Conservation (phyloP, 306 rosid genomes). For the Vigna mungo region DNA sequence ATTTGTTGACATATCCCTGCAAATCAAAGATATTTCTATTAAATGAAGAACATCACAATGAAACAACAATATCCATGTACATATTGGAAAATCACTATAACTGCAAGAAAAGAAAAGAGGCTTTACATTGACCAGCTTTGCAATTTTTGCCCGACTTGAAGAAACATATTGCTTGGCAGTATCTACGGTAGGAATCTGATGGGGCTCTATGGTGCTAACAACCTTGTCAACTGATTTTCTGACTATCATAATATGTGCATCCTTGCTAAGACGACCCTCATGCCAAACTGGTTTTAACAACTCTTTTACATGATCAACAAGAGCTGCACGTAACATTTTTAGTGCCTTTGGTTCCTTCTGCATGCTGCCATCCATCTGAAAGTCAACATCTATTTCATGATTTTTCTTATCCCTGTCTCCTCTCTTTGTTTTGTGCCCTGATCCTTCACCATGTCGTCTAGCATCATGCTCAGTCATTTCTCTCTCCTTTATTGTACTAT, state of each 20-base stretch:
- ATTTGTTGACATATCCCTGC: slow-evolving; percentile 95
- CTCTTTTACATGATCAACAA: slow-evolving; percentile 84
- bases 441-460: slow-evolving; percentile 57
- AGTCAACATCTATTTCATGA: slow-evolving; percentile 60
- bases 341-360: slow-evolving; percentile 66
- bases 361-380: slow-evolving; percentile 49
- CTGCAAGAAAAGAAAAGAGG: slow-evolving; percentile 29
- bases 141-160: slow-evolving; percentile 68
- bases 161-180: slow-evolving; percentile 69
- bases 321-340: slow-evolving; percentile 68
- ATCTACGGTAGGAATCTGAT: slow-evolving; percentile 74
- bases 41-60: slow-evolving; percentile 42
- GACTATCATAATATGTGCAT: slow-evolving; percentile 76
- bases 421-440: slow-evolving; percentile 55
- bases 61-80: slow-evolving; percentile 32
- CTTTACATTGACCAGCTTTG: slow-evolving; percentile 86
- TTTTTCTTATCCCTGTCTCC: slow-evolving; percentile 52
- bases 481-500: slow-evolving; percentile 47
- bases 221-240: slow-evolving; percentile 88
- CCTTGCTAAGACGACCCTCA: slow-evolving; percentile 84
- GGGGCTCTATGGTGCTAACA: slow-evolving; percentile 73
- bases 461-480: slow-evolving; percentile 40
- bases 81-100: slow-evolving; percentile 31
- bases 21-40: slow-evolving; percentile 54
- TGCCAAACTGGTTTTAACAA: slow-evolving; percentile 92